Evolutionary conservation across 2,329 filamentous ascomycete species (phyloP).

Genomic region (Ophiostoma piceae): DNA sequence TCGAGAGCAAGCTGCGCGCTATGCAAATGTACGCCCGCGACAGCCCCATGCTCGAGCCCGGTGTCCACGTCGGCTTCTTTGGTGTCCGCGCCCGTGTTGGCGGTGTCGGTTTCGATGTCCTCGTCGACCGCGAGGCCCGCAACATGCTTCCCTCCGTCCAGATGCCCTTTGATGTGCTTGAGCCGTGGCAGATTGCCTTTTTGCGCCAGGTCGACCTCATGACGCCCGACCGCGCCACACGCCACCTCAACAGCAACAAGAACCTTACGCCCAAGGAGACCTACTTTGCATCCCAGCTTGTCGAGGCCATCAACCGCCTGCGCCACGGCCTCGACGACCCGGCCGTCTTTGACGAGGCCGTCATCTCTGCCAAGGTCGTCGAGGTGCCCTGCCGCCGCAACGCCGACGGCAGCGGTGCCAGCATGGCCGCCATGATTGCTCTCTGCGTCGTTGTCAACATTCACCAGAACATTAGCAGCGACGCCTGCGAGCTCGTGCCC

Average conservation of each 20-base stretch:
- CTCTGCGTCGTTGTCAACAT: constrained; percentile 49
- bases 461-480: constrained; percentile 41
- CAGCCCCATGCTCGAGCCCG: constrained; percentile 44
- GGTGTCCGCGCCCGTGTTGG: constrained; percentile 49
- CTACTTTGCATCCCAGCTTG: constrained; percentile 43
- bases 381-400: constrained; percentile 38
- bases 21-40: constrained; percentile 57
- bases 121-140: constrained; percentile 51
- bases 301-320: constrained; percentile 40
- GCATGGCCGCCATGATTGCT: constrained; percentile 33
- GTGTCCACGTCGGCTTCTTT: constrained; percentile 56
- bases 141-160: constrained; percentile 58
- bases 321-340: constrained; percentile 40
- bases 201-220: constrained; percentile 47
- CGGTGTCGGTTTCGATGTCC: constrained; percentile 56
- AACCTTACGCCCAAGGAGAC: constrained; percentile 39
- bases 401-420: constrained; percentile 15
- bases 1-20: constrained; percentile 55
- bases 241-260: constrained; percentile 37
- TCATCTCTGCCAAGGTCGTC: constrained; percentile 42
- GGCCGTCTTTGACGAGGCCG: constrained; percentile 42
- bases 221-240: constrained; percentile 38
- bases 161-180: constrained; percentile 49
- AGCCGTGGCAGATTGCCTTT: constrained; percentile 51
- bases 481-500: constrained; percentile 45